phyloP scores from a whole-genome alignment of 208 protist species.

The Trichomonas gallinae region DNA sequence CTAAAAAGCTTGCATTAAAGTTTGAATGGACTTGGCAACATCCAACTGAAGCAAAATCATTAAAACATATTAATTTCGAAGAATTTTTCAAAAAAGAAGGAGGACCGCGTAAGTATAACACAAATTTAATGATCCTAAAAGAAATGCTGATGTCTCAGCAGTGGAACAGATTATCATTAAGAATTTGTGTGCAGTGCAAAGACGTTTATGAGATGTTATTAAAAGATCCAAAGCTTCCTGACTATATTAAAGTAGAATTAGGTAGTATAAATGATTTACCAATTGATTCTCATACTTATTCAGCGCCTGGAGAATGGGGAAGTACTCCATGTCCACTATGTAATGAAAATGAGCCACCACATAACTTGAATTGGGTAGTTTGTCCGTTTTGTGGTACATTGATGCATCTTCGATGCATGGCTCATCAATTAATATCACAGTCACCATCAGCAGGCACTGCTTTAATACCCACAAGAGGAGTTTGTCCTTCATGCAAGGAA shows the following conservation, averaged over 20 bases:
- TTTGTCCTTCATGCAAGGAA: neutral
- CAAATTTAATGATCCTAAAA: neutral
- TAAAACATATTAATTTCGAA: slow-evolving; percentile 11
- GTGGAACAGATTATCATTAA: neutral
- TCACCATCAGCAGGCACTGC: neutral
- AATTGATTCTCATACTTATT: neutral
- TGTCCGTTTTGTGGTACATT: neutral
- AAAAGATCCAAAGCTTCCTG: neutral
- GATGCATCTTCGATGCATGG: neutral
- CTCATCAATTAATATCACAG: neutral
- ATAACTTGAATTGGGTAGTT: neutral
- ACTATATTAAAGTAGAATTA: neutral
- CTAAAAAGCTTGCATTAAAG: slow-evolving; percentile 62
- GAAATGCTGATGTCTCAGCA: neutral
- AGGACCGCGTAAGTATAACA: neutral
- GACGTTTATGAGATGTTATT: neutral
- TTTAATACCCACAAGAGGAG: neutral
- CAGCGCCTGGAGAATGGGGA: neutral
- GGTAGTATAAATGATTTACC: neutral
- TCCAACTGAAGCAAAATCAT: slow-evolving; percentile 38
- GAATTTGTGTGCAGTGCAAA: neutral
- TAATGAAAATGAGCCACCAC: neutral
- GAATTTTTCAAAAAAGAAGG: neutral
- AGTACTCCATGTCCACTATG: neutral
- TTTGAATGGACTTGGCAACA: slow-evolving; percentile 81